Percentiles rank a stretch among this genome's conserved stretches.
Conservation (phyloP, 106 monocot species). For the Allium fistulosum region DNA sequence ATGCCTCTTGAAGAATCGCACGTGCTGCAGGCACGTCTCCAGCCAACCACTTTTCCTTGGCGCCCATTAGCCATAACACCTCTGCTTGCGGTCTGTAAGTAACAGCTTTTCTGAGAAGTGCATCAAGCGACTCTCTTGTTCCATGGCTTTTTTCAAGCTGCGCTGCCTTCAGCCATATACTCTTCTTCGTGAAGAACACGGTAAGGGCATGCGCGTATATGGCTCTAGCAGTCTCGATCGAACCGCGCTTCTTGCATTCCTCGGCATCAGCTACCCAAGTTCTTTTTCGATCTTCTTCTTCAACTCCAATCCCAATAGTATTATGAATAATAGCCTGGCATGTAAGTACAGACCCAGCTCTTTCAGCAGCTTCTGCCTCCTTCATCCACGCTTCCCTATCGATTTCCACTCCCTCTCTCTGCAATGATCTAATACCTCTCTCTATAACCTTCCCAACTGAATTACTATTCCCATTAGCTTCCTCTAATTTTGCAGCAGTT, state of each 20-base stretch:
- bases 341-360: constrained; percentile 79
- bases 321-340: constrained; percentile 83
- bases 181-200: constrained; percentile 85
- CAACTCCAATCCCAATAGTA: constrained; percentile 85
- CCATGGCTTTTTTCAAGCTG: constrained; percentile 98
- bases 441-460: constrained; percentile 90
- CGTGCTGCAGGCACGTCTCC: constrained; percentile 90
- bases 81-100: constrained; percentile 91
- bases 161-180: constrained; percentile 98
- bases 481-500: constrained; percentile 96
- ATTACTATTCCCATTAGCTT: constrained; percentile 71
- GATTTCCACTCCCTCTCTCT: constrained; percentile 78
- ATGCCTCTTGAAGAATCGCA: constrained; percentile 96
- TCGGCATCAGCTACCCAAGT: constrained; percentile 99
- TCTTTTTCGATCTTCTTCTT: constrained; percentile 88
- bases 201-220: constrained; percentile 83
- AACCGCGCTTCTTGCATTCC: constrained; percentile 95
- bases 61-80: constrained; percentile 97
- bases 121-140: constrained; percentile 89
- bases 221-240: constrained; percentile 91
- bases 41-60: constrained; percentile 96
- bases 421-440: constrained; percentile 76
- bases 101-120: constrained; percentile 76
- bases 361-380: constrained; percentile 90
- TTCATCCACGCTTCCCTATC: constrained; percentile 94